phyloP scores from a whole-genome alignment of 139 green algal genomes.

The Pseudopediastrum boryanum region DNA sequence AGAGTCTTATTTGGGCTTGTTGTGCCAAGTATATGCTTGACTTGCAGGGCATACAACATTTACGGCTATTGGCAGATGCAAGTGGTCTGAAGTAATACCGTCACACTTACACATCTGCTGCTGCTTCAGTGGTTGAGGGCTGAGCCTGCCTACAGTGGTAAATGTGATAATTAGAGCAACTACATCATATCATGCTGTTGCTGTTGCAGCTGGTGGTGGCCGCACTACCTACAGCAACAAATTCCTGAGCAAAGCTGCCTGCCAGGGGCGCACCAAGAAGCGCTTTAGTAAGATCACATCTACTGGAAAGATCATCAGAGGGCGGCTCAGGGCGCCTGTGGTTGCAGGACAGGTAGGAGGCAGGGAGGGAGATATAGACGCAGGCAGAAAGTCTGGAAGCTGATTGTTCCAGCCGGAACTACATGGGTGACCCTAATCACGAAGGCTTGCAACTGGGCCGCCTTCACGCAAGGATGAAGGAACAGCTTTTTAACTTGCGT shows the following conservation, averaged over 20 bases:
- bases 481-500: not conserved
- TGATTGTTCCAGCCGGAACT: not conserved
- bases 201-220: too few species aligned
- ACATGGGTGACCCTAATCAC: too few species aligned
- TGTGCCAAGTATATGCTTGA: too few species aligned
- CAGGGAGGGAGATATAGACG: not conserved
- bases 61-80: too few species aligned
- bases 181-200: not conserved
- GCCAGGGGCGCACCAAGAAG: not conserved
- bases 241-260: slow-evolving; percentile 31
- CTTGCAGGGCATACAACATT: too few species aligned
- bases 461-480: not conserved
- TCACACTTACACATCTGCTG: not conserved
- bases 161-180: not conserved
- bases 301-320: slow-evolving; percentile 47
- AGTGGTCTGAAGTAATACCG: not conserved
- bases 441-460: not conserved
- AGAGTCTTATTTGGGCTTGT: too few species aligned
- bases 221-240: slow-evolving; percentile 15
- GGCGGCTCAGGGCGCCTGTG: slow-evolving; percentile 27
- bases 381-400: not conserved
- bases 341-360: slow-evolving; percentile 43
- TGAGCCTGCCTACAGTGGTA: not conserved
- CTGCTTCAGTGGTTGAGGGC: not conserved
- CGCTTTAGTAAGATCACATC: not conserved